A percentile compares a stretch with the other conserved stretches of the same genome.
Evolutionary conservation across 2,329 filamentous ascomycete genomes (phyloP).

Genomic region (Ustilaginoidea virens): DNA sequence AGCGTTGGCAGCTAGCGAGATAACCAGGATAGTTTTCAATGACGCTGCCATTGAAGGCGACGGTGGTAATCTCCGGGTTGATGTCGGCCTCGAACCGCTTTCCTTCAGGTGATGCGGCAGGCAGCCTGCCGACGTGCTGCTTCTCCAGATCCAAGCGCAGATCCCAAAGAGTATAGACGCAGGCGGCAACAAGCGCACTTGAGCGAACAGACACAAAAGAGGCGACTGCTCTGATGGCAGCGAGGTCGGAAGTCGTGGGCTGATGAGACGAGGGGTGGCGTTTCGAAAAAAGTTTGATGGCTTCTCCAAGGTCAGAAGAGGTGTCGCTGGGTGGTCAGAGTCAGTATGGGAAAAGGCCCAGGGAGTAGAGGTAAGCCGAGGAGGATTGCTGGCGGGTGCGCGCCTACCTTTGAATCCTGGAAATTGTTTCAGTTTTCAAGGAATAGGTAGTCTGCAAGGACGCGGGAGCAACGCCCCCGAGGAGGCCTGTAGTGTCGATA

Average conservation of each 20-base stretch:
- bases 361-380: too few species aligned
- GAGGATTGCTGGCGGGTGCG: too few species aligned
- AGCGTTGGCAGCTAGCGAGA: slow-evolving; percentile 41
- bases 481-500: slow-evolving; percentile 34
- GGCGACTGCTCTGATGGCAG: slow-evolving; percentile 35
- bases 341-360: not conserved
- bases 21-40: slow-evolving; percentile 67
- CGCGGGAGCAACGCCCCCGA: slow-evolving; percentile 40
- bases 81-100: slow-evolving; percentile 35
- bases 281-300: slow-evolving; percentile 31
- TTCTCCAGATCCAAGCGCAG: slow-evolving; percentile 32
- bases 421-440: slow-evolving; percentile 44
- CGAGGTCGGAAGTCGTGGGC: slow-evolving; percentile 30
- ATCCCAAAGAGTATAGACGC: slow-evolving; percentile 43
- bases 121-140: slow-evolving; percentile 16
- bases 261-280: slow-evolving; percentile 30
- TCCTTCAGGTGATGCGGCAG: slow-evolving; percentile 18
- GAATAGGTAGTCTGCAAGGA: slow-evolving; percentile 38
- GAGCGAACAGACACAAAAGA: slow-evolving; percentile 41
- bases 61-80: slow-evolving; percentile 32
- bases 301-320: slow-evolving; percentile 24
- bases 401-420: slow-evolving; percentile 40
- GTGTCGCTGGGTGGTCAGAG: slow-evolving; percentile 23
- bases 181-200: slow-evolving; percentile 41
- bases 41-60: slow-evolving; percentile 70